Percentiles rank a stretch among this genome's conserved stretches.
Evolutionary conservation across 192 early-diverging fungal species (phyloP).

Genomic region (Linnemannia schmuckeri): DNA sequence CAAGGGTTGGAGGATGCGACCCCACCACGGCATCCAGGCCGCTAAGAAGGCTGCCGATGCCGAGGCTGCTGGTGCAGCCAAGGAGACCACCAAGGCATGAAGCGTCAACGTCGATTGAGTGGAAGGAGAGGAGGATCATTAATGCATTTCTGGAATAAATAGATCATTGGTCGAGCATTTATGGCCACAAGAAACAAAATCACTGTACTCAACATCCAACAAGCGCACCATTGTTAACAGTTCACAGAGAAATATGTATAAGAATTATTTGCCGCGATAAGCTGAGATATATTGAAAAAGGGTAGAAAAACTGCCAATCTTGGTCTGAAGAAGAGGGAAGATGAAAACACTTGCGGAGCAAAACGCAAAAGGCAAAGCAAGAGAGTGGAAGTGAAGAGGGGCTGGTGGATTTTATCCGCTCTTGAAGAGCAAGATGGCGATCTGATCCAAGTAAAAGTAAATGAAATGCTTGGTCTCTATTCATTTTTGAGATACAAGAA

Average conservation of each 20-base stretch:
- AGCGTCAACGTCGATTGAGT: background rate
- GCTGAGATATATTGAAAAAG: background rate
- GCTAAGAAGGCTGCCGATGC: conserved; percentile 56
- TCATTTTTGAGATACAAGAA: background rate
- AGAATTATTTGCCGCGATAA: background rate
- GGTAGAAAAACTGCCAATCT: background rate
- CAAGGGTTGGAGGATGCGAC: conserved; percentile 69
- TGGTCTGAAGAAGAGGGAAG: background rate
- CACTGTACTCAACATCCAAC: background rate
- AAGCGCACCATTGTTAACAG: background rate
- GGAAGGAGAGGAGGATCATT: background rate
- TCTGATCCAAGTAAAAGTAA: conserved; percentile 97
- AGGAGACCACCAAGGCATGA: conserved; percentile 55
- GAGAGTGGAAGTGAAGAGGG: background rate
- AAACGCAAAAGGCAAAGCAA: background rate
- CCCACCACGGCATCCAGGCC: conserved; percentile 49
- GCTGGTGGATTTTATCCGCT: conserved; percentile 68
- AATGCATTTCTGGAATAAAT: background rate
- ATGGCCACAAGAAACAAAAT: background rate
- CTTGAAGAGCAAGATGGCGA: conserved; percentile 96
- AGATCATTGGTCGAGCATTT: background rate
- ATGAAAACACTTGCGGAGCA: background rate
- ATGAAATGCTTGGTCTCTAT: conserved; percentile 93
- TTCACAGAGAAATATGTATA: background rate
- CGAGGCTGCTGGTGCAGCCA: conserved; percentile 32